Base-by-base conservation (phyloP, 2,329 filamentous ascomycete genomes). In the Biscogniauxia marginata region DNA sequence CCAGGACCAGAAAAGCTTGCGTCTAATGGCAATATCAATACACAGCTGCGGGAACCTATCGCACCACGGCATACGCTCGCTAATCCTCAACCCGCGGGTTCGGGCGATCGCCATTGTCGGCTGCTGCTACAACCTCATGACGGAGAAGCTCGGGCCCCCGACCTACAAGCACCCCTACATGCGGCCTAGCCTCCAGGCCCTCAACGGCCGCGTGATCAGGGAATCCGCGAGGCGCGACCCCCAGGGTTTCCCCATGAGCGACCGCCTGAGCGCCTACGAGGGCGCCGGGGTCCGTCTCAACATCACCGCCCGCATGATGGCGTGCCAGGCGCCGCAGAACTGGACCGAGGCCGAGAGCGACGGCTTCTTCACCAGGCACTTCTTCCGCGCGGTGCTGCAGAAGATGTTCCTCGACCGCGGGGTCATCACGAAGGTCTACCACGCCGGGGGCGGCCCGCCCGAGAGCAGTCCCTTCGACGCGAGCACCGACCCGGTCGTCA, bases 11-110 rank as follows among this genome's bases (percentile, higher is more conserved):
- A 62, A 71, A 18, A 73, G 79, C 13, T 76, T 79, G 58, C 76
- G 75, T 8, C 78, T 96, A 39, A 92, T 97, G 87, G 90, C 93
- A 16, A 87, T 98, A 24, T 98, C 95, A 0, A 90, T 99, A 18
- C 95, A 99, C 73, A 98, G 93, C 0, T 99, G 95, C 70, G 95
- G 95, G 23, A 98, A 99, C 65, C 85, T 99, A n/a, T 89, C 96
- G 0, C 95, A 99, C 72, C 93, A 96, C 70, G 95, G 90, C 8
- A 87, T 99, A 55, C 87, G 91, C 13, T 96, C 93, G 0, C 82
- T 99, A 19, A 75, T 93, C 1, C 76, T 96, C 55, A 98, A 97
- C 69, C 88, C 89, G 0, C 84, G 86, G 4, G 93, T 98, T 54
- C 85, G 86, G 25, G 91, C 92, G n/a, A 88, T 98, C 20, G 93